Base-by-base conservation (phyloP, 2,329 filamentous ascomycete genomes). In the Talaromyces sp. region DNA sequence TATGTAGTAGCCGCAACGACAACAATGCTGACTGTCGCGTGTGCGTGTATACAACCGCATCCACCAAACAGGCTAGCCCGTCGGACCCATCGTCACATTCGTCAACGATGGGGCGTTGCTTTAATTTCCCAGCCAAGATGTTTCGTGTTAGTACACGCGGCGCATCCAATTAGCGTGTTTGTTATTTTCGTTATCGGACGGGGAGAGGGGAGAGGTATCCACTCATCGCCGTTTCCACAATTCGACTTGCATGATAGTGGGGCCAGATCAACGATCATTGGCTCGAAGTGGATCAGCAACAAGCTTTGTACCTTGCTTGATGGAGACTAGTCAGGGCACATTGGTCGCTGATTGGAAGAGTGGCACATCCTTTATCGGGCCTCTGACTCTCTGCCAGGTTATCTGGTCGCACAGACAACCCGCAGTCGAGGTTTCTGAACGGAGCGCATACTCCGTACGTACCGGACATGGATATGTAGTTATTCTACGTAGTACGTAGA, bases 311-410 rank as follows among this genome's bases (percentile, higher is more conserved):
- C 21, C 35, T 57, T 57, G 23, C 54, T 25, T 28, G 12, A 42
- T n/a, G 21, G 23, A 31, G 54, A 57, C 54, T 57, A 57, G 54
- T 57, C 54, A 57, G 54, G 54, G 54, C 52, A 6, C 2, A 0
- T 8, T 16, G 14, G n/a, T n/a, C 12, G 2, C 21, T 42, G 8
- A 28, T 57, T 28, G 54, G 37, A 0, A 6, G 14, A 28, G 1
- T 18, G 1, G 8, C 2, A 5, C 5, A 12, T 33, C 48, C n/a
- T 28, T 25, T 44, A 44, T 44, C 21, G 21, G 11, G 21, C 25
- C 21, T 14, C 44, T 28, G 40, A n/a, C 18, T 11, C 6, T 28
- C 3, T 28, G 28, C 28, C 28, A 28, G 25, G 23, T 11, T 31
- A 50, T 50, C 23, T 28, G 5, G 44, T 48, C 23, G 21, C 44